Percentiles rank a stretch among this genome's conserved stretches.
These are phyloP conservation scores for Cutaneotrichosporon cavernicola DNA, from an alignment of 1,284 basidiomycete genomes.

Conservation along the genomic window DNA sequence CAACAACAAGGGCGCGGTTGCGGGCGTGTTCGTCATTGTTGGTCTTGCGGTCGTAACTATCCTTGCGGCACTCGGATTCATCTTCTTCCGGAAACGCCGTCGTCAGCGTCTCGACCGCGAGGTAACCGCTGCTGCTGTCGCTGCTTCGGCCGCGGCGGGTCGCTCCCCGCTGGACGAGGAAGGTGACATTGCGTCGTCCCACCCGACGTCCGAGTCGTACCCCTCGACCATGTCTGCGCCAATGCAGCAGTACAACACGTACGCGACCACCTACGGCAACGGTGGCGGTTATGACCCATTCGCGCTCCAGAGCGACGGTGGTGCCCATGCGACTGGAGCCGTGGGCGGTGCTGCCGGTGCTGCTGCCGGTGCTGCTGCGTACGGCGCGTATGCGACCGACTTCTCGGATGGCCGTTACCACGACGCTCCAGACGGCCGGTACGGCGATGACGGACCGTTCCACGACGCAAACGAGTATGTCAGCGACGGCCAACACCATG, in stretches of 20 bases:
- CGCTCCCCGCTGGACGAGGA: constrained; percentile 53
- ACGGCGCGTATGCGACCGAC: constrained; percentile 6
- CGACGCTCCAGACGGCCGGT: constrained; percentile 4
- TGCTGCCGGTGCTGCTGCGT: constrained; percentile 20
- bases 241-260: constrained; percentile 52
- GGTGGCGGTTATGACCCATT: constrained; percentile 51
- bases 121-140: constrained; percentile 53
- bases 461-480: constrained; percentile 14
- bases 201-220: constrained; percentile 43
- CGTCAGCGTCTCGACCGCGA: constrained; percentile 53
- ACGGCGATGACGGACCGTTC: constrained; percentile 15
- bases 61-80: constrained; percentile 45
- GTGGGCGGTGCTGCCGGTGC: constrained; percentile 26
- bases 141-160: constrained; percentile 43
- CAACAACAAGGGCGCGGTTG: constrained; percentile 53
- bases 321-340: constrained; percentile 9
- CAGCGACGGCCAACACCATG: constrained; percentile 11
- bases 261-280: constrained; percentile 42
- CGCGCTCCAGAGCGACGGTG: constrained; percentile 29
- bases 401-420: constrained; percentile 20
- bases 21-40: constrained; percentile 55
- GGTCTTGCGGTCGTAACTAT: constrained; percentile 53
- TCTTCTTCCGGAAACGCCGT: constrained; percentile 50
- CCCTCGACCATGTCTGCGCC: constrained; percentile 46
- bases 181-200: constrained; percentile 40